These are phyloP conservation scores for Pseudocercospora cruenta DNA, from an alignment of 2,329 filamentous ascomycete genomes.

Conservation along the genomic window DNA sequence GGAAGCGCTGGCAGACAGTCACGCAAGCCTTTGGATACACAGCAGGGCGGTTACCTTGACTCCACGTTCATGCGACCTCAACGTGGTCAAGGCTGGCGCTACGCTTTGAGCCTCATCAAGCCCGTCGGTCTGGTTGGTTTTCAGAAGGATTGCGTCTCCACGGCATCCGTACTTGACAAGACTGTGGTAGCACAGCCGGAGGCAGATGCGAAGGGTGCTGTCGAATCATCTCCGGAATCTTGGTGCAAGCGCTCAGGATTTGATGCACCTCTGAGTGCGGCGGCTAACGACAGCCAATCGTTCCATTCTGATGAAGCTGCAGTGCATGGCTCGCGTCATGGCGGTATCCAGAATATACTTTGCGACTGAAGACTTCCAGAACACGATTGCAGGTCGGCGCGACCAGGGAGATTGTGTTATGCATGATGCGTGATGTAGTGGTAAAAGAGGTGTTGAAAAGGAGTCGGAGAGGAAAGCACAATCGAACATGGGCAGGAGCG, in stretches of 20 bases:
- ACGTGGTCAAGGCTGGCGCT: slow-evolving; percentile 38
- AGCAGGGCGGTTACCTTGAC: slow-evolving; percentile 35
- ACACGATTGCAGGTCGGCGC: neutral
- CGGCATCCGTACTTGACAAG: slow-evolving; percentile 12
- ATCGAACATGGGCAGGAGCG: neutral
- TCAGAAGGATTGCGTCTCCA: slow-evolving; percentile 20
- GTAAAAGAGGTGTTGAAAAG: neutral
- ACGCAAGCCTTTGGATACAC: slow-evolving; percentile 21
- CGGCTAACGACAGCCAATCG: slow-evolving; percentile 26
- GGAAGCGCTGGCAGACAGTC: slow-evolving; percentile 28
- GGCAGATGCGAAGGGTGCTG: slow-evolving; percentile 9
- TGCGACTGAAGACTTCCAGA: slow-evolving; percentile 4
- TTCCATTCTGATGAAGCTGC: neutral
- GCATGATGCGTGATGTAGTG: neutral
- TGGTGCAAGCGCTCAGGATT: slow-evolving; percentile 19
- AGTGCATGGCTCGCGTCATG: slow-evolving; percentile 9
- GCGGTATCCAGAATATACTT: slow-evolving; percentile 3
- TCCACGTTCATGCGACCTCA: slow-evolving; percentile 26
- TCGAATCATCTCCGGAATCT: slow-evolving; percentile 15
- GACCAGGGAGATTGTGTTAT: neutral
- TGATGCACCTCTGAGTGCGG: slow-evolving; percentile 21
- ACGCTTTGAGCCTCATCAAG: slow-evolving; percentile 32
- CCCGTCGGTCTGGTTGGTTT: slow-evolving; percentile 26
- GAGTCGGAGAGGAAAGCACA: neutral
- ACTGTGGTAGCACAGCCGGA: slow-evolving; percentile 19